Evolutionary conservation across 1,139 yeast genomes (phyloP).

Genomic region (Keqinozyma sinolaborantium): DNA sequence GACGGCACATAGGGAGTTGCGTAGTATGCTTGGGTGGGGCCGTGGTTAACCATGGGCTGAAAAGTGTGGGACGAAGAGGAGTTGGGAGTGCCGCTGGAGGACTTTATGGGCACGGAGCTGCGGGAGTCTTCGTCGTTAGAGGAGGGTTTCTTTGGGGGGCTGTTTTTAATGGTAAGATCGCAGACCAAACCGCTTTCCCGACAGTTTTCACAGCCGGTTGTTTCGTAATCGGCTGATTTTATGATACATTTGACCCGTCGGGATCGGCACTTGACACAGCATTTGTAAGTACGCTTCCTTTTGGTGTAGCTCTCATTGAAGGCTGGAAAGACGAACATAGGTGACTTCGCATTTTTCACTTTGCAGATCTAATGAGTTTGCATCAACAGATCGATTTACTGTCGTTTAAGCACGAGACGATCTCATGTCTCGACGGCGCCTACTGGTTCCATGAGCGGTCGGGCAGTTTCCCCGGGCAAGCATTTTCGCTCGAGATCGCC

Average conservation of each 20-base stretch:
- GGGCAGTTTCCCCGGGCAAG: conserved; percentile 41
- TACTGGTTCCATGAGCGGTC: conserved; percentile 43
- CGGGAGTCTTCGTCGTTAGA: too few species aligned
- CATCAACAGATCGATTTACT: conserved; percentile 11
- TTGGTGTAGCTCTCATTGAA: conserved; percentile 51
- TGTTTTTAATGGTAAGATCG: conserved; percentile 6
- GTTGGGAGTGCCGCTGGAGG: too few species aligned
- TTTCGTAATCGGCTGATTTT: conserved; percentile 30
- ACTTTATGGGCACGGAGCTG: too few species aligned
- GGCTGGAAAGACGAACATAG: conserved; percentile 58
- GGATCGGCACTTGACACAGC: conserved; percentile 48
- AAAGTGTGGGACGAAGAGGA: too few species aligned
- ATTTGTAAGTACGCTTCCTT: conserved; percentile 50
- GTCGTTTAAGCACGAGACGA: conserved; percentile 23
- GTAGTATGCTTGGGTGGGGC: too few species aligned
- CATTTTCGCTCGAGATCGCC: conserved; percentile 36
- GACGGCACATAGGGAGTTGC: too few species aligned
- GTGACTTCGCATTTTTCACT: too few species aligned
- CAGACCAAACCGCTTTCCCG: conserved; percentile 3
- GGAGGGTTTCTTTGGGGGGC: too few species aligned
- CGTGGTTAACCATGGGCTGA: too few species aligned
- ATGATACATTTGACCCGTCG: conserved; percentile 37
- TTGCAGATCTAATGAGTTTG: conserved; percentile 1
- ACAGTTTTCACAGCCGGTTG: conserved; percentile 37
- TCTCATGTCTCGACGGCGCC: conserved; percentile 20